Evolutionary conservation across 257 asterid genomes (phyloP).

Genomic region (Solanum tacnaense): DNA sequence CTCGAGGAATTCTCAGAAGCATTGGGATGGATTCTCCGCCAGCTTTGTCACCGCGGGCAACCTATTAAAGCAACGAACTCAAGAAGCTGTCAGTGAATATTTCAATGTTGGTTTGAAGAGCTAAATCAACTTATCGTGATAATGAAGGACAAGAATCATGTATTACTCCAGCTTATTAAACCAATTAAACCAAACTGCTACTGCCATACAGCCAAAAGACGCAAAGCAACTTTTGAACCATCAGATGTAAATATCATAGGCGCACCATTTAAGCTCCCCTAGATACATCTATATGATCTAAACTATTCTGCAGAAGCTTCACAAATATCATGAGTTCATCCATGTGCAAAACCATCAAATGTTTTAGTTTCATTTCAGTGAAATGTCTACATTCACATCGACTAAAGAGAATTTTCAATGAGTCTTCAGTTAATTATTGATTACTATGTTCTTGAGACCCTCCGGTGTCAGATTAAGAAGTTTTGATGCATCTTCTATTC

Average conservation of each 20-base stretch:
- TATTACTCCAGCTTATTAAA: not conserved
- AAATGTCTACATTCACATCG: not conserved
- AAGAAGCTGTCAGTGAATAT: not conserved
- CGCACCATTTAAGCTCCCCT: not conserved
- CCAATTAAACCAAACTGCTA: not conserved
- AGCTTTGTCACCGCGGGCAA: constrained; percentile 79
- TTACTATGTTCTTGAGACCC: not conserved
- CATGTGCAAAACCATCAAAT: not conserved
- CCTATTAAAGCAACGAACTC: constrained; percentile 31
- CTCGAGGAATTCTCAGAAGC: constrained; percentile 93
- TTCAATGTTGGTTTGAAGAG: not conserved
- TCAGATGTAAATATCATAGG: not conserved
- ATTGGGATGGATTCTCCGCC: constrained; percentile 99
- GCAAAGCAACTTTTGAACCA: not conserved
- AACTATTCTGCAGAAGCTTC: not conserved
- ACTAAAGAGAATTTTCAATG: not conserved
- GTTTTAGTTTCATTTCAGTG: not conserved
- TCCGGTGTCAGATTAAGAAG: not conserved
- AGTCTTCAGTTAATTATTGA: not conserved
- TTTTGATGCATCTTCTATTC: not conserved
- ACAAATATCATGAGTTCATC: not conserved
- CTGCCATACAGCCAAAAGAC: not conserved
- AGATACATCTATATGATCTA: not conserved
- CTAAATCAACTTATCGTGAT: not conserved
- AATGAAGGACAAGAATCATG: not conserved